Evolutionary conservation across 768 basidiomycete genomes (phyloP), one percentile per base, ranked within the genome.

Genomic region (Sarcodon sp.): DNA sequence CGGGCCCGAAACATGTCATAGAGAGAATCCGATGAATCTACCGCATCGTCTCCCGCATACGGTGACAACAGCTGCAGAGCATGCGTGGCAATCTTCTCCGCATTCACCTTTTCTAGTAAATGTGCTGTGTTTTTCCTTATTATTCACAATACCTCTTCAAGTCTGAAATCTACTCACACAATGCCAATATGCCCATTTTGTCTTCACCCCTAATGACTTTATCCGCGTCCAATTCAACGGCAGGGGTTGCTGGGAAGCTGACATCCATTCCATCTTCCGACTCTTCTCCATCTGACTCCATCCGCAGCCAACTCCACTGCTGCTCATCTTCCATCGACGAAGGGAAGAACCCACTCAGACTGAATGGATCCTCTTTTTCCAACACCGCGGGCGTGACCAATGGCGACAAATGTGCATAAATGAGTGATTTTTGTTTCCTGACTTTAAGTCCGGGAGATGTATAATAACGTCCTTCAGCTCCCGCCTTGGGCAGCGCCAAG

Each of bases 291-390:
- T 55, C 58, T 52, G 64, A 61, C 13, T 58, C 60, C 33, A 58
- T 50, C 49, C 57, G 57, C 56, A 71, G 55, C 75, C 75, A 76
- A 34, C 56, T 53, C 69, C 71, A 73, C 50, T 63, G 61, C 47
- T 62, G 60, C 18, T 57, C 60, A 27, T 59, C 60, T 43, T 48
- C 54, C 13, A 55, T 49, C 37, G 53, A 53, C 8, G 68, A 54
- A 4, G 75, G 73, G 57, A 75, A 75, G 62, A 76, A 76, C 7
- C 67, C 67, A 33, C 59, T 57, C 48, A 77, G 62, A 56, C 60
- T 71, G 62, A 76, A 75, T 3, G 73, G 71, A 51, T 76, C 74
- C 47, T 66, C 66, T 37, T 38, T 32, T 46, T 63, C 64, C 39
- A 41, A 13, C 7, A 27, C 13, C 13, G 39, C 15, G 7, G 39